These are phyloP conservation scores for Pyronema domesticum DNA, from an alignment of 495 filamentous ascomycete species.

Conservation along the genomic window DNA sequence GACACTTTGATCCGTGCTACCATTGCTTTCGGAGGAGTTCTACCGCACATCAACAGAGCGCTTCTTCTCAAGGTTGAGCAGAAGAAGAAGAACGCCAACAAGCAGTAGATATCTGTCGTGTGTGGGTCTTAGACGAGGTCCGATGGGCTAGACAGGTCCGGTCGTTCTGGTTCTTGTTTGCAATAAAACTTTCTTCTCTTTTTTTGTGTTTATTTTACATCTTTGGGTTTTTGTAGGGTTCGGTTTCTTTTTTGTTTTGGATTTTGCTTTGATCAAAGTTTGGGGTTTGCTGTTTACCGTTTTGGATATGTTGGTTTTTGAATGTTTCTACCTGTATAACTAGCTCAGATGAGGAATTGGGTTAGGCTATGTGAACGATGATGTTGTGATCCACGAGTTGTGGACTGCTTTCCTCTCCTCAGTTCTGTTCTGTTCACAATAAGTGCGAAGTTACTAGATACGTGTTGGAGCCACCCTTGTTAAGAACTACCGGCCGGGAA, in stretches of 20 bases:
- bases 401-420: too few relatives aligned
- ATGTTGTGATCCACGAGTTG: too few relatives aligned
- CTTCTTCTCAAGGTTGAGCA: slow-evolving; percentile 96
- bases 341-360: too few relatives aligned
- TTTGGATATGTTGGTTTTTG: too few relatives aligned
- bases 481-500: too few relatives aligned
- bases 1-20: slow-evolving; percentile 95
- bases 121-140: too few relatives aligned
- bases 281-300: too few relatives aligned
- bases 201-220: background rate
- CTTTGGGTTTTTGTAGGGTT: background rate
- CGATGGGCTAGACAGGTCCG: background rate
- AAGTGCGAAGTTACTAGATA: too few relatives aligned
- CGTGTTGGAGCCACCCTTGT: too few relatives aligned
- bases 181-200: background rate
- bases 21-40: slow-evolving; percentile 93
- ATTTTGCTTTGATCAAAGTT: background rate
- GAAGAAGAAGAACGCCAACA: slow-evolving; percentile 61
- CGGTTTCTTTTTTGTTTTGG: background rate
- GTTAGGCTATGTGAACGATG: too few relatives aligned
- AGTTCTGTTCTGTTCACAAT: too few relatives aligned
- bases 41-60: slow-evolving; percentile 97
- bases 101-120: background rate
- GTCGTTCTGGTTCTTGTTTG: background rate
- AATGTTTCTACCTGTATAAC: too few relatives aligned